Evolutionary conservation across 2,329 filamentous ascomycete genomes (phyloP).

Genomic region (Elsinoe fawcettii): DNA sequence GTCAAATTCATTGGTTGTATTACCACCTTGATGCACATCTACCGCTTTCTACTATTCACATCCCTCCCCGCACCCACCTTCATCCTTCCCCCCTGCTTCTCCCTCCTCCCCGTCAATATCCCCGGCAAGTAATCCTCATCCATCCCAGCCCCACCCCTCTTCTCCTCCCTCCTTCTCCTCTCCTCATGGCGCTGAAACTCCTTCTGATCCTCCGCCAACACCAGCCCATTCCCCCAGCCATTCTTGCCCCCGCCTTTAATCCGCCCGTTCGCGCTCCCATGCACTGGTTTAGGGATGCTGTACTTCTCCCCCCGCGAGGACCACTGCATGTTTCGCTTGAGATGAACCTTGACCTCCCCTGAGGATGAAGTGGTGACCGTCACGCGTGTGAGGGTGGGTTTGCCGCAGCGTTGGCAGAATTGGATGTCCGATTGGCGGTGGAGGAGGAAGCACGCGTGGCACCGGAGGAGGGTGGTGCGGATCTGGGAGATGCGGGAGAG

Average conservation of each 20-base stretch:
- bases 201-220: constrained; percentile 92
- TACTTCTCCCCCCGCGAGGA: constrained; percentile 89
- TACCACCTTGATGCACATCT: background rate
- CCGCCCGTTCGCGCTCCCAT: constrained; percentile 74
- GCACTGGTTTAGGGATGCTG: constrained; percentile 83
- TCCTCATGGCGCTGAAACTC: constrained; percentile 65
- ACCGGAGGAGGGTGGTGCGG: constrained; percentile 83
- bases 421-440: constrained; percentile 79
- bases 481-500: constrained; percentile 75
- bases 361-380: constrained; percentile 75
- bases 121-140: constrained; percentile 86
- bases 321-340: constrained; percentile 94
- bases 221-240: constrained; percentile 76
- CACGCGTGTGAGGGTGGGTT: constrained; percentile 74
- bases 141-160: constrained; percentile 54
- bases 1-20: no score
- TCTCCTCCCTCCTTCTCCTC: constrained; percentile 56
- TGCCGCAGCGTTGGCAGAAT: constrained; percentile 88
- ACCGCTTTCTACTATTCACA: constrained; percentile 51
- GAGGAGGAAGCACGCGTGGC: constrained; percentile 85
- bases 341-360: constrained; percentile 74
- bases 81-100: constrained; percentile 56
- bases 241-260: constrained; percentile 66
- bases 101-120: constrained; percentile 73
- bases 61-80: constrained; percentile 78